Conservation (phyloP, 371 early-diverging fungal species). For the Chytridiales sp. region DNA sequence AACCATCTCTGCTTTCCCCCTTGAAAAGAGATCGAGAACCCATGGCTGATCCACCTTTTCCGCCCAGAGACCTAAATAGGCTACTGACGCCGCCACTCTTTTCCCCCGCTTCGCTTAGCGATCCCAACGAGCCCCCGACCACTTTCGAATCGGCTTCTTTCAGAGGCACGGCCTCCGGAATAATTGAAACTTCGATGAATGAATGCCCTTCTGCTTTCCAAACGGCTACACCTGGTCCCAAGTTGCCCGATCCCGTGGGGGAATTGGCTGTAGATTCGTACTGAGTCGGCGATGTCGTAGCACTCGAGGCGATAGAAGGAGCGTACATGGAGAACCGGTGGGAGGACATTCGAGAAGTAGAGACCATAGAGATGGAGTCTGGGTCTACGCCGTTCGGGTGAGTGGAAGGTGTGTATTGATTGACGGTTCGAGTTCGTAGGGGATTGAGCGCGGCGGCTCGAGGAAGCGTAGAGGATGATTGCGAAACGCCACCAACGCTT, state of each 20-base stretch:
- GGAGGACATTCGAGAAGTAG: too few relatives aligned
- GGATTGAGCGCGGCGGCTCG: slow-evolving; percentile 5
- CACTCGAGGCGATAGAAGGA: slow-evolving; percentile 18
- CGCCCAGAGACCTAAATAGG: not conserved
- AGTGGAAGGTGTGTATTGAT: not conserved
- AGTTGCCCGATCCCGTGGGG: not conserved
- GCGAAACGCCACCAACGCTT: too few relatives aligned
- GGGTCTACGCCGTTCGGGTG: too few relatives aligned
- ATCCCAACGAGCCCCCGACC: too few relatives aligned
- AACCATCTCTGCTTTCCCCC: too few relatives aligned
- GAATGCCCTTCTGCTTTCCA: too few relatives aligned
- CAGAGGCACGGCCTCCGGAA: too few relatives aligned
- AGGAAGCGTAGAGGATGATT: too few relatives aligned
- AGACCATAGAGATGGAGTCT: too few relatives aligned
- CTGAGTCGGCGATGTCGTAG: slow-evolving; percentile 22
- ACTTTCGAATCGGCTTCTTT: too few relatives aligned
- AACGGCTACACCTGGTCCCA: too few relatives aligned
- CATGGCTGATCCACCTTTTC: not conserved
- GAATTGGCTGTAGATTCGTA: slow-evolving; percentile 8
- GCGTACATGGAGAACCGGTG: slow-evolving; percentile 10
- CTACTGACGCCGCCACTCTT: slow-evolving; percentile 4
- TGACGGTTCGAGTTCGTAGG: slow-evolving; percentile 7
- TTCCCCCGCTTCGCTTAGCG: slow-evolving; percentile 3
- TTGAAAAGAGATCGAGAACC: not conserved
- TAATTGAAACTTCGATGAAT: too few relatives aligned